Evolutionary conservation across 2,329 filamentous ascomycete genomes (phyloP).

Genomic region (Arthroderma sp.): DNA sequence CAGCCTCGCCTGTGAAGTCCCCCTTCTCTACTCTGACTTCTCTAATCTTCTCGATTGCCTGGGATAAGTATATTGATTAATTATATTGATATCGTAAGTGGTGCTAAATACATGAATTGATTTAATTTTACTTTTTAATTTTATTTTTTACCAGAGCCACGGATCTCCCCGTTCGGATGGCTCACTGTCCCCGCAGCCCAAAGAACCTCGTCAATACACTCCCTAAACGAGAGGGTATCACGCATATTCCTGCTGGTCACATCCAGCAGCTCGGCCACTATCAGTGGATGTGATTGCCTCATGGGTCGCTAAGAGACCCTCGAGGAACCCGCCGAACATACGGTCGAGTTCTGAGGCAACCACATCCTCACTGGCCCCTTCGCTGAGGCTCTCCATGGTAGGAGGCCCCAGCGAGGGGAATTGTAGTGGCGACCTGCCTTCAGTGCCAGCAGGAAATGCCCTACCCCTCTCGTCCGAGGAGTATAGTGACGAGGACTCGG

Average conservation of each 20-base stretch:
- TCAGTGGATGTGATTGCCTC: conserved; percentile 17
- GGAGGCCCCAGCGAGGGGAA: conserved; percentile 30
- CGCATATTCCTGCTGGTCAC: not conserved
- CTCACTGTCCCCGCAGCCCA: not conserved
- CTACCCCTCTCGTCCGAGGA: conserved; percentile 3
- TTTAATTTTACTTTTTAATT: no score
- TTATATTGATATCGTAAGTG: no score
- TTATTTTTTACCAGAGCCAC: no score
- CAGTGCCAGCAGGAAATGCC: not conserved
- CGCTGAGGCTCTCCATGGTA: conserved; percentile 25
- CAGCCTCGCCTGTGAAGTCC: no score
- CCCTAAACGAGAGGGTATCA: not conserved
- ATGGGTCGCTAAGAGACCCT: conserved; percentile 25
- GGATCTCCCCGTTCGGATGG: not conserved
- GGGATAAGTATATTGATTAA: no score
- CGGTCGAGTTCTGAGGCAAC: conserved; percentile 29
- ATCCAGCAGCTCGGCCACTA: conserved; percentile 9
- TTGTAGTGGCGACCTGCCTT: conserved; percentile 7
- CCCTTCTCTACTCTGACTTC: no score
- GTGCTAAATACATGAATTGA: no score
- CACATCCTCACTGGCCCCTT: conserved; percentile 23
- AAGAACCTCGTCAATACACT: no score
- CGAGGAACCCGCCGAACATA: conserved; percentile 27
- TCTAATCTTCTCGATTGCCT: no score
- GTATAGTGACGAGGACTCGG: conserved; percentile 7